A percentile compares a stretch with the other conserved stretches of the same genome.
phyloP scores from a whole-genome alignment of 441 rosid species.

The Viola pubescens region DNA sequence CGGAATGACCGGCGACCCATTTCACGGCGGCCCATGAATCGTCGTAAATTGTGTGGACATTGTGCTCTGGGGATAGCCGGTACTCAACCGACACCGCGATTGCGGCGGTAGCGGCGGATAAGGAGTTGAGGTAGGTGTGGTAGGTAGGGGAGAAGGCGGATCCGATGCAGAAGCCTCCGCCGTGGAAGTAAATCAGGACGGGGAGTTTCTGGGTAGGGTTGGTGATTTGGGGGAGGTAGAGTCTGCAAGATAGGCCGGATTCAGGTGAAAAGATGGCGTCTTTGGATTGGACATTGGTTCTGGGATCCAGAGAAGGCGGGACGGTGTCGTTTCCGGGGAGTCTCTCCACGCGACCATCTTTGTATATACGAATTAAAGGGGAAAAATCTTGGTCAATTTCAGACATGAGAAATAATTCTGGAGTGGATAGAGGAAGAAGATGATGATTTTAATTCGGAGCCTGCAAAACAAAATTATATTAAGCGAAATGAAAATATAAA shows the following conservation, averaged over 20 bases:
- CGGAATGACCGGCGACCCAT: slow-evolving; percentile 20
- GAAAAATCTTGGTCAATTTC: background rate
- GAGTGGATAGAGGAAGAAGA: background rate
- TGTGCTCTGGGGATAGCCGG: slow-evolving; percentile 21
- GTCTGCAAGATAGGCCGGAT: slow-evolving; percentile 13
- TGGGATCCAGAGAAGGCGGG: slow-evolving; percentile 13
- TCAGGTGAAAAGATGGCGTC: slow-evolving; percentile 8
- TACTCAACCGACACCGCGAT: slow-evolving; percentile 17
- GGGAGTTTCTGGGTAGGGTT: slow-evolving; percentile 17
- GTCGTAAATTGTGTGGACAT: slow-evolving; percentile 16
- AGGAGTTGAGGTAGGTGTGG: background rate
- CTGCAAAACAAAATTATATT: no score
- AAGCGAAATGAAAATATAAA: no score
- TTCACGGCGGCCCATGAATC: slow-evolving; percentile 22
- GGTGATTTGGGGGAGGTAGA: slow-evolving; percentile 15
- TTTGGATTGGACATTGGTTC: slow-evolving; percentile 16
- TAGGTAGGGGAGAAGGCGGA: slow-evolving; percentile 4
- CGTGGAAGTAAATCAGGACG: slow-evolving; percentile 25
- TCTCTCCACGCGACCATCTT: slow-evolving; percentile 7
- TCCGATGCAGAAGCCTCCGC: slow-evolving; percentile 21
- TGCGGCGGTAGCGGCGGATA: slow-evolving; percentile 10
- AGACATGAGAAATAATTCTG: background rate
- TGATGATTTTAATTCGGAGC: background rate
- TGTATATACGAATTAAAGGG: background rate
- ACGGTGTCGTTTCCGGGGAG: background rate